Evolutionary conservation across 352 stramenopile species (phyloP), one percentile per base, ranked within the genome.

Genomic region (Globisporangium carolinianum): DNA sequence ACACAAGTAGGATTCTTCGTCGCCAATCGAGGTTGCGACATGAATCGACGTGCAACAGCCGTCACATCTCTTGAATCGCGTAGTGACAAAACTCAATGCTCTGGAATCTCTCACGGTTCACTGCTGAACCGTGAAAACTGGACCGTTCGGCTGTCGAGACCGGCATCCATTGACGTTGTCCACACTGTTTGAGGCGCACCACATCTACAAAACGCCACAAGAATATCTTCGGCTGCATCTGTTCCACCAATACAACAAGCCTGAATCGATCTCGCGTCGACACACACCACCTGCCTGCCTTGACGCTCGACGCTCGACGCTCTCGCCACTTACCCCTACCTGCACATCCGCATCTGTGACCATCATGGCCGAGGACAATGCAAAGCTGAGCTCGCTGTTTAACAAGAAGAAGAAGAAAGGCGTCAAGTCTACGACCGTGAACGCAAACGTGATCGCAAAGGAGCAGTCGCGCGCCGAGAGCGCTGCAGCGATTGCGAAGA

Each of bases 331-430:
- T 42, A 12, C 38, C 38, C 10, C 10, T 11, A 42, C 10, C 38
- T 42, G 10, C 24, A 32, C 24, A 11, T 42, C 10, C 38, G 38
- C 38, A 18, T 41, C 24, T 15, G 24, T 4, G 12, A 14, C 12
- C n/a, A 46, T 12, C 18, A 60, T 60, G 59, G 59, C 52, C 11
- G 59, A 65, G 24, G 59, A 83, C 61, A 86, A 73, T 70, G 68
- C 69, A 41, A 92, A 92, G 72, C 77, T 92, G 60, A 87, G 81
- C 68, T 90, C 79, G 59, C 67, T 92, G 55, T 92, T 92, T 63
- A 69, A 66, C 58, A 83, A 83, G 68, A 90, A 89, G 75, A 88
- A 86, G 70, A 92, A 92, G 76, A 92, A 89, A 55, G 68, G 62
- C 53, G 79, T 75, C 41, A 89, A 88, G 70, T 83, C 71, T 51